Percentiles rank a stretch among this genome's conserved stretches.
Conservation (phyloP, 169 alveolate species). For the Eimeria necatrix region DNA sequence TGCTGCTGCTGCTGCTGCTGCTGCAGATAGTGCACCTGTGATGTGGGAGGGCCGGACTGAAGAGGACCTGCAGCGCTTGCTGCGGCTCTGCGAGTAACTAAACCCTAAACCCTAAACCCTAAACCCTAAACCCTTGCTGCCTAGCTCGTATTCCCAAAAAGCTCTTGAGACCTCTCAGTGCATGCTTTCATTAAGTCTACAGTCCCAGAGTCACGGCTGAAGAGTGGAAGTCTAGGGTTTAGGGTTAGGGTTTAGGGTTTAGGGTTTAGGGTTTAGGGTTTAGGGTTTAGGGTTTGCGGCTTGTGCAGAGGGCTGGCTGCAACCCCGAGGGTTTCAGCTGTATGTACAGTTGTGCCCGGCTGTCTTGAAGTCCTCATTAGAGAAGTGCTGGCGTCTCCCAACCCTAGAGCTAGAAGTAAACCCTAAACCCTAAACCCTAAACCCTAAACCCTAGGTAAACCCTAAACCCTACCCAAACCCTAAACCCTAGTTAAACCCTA, state of each 20-base stretch:
- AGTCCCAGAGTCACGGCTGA: not conserved
- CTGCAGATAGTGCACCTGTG: not conserved
- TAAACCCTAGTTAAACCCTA: not conserved
- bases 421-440: constrained; percentile 33
- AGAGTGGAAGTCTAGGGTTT: not conserved
- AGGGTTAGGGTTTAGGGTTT: constrained; percentile 46
- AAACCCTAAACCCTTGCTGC: too few relatives aligned
- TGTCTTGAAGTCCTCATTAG: not conserved
- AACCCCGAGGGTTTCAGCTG: constrained; percentile 35
- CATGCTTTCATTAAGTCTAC: too few relatives aligned
- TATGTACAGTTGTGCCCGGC: not conserved
- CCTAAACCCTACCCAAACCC: not conserved
- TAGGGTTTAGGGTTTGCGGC: too few relatives aligned
- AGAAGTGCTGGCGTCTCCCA: not conserved
- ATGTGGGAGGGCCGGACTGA: constrained; percentile 20
- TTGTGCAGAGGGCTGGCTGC: constrained; percentile 6
- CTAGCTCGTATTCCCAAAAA: not conserved
- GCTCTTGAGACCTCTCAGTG: too few relatives aligned
- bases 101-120: too few relatives aligned
- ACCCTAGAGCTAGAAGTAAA: not conserved
- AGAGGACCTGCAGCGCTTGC: not conserved
- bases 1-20: constrained; percentile 35
- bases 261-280: constrained; percentile 43
- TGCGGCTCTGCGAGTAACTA: not conserved
- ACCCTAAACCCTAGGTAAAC: not conserved